Base-by-base conservation (phyloP, 345 rosid genomes). In the Viola odorata region DNA sequence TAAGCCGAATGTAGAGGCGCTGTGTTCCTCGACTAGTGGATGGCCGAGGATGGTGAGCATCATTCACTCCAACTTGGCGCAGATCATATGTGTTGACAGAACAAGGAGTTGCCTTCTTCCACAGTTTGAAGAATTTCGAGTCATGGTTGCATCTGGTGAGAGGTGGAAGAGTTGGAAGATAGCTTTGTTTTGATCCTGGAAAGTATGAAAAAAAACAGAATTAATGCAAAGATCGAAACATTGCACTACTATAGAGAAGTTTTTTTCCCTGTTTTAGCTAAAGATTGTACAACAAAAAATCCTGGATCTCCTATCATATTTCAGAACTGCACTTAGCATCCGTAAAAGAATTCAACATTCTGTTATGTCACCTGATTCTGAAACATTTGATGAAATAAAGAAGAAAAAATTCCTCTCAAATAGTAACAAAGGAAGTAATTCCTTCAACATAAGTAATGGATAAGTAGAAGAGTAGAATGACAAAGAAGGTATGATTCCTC, bases 1-100 rank as follows among this genome's bases (percentile, higher is more conserved):
- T 92, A 57, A 92, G 90, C 56, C 91, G 89, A 56, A 92, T 82
- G 53, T 89, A 89, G 7, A 87, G 85, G 48, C 97, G 91, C 51
- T 89, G 97, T 1, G 99, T 92, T 12, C 99, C 91, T 0, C 97
- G 96, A 73, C 97, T 87, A 0, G 96, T 89, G 10, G 96, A 85
- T 7, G 90, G 96, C 5, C 94, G 84, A 13, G 96, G 85, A 77
- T 80, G 84, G 62, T 87, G 89, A 3, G 77, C 86, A 8, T 82
- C 86, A 0, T 10, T 50, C 0, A 56, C 1, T 3, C 69, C 73
- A 1, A 5, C 47, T 16, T 55, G 77, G 9, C 57, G 76, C 37
- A 72, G 53, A 0, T 78, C 85, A 53, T 83, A 74, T 3, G 53
- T 5, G 9, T 49, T 56, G 13, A 74, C 66, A 0, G 78, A 67